A percentile compares a stretch with the other conserved stretches of the same genome.
Evolutionary conservation across 2,329 filamentous ascomycete species (phyloP).

Genomic region (Penicillium sp.): DNA sequence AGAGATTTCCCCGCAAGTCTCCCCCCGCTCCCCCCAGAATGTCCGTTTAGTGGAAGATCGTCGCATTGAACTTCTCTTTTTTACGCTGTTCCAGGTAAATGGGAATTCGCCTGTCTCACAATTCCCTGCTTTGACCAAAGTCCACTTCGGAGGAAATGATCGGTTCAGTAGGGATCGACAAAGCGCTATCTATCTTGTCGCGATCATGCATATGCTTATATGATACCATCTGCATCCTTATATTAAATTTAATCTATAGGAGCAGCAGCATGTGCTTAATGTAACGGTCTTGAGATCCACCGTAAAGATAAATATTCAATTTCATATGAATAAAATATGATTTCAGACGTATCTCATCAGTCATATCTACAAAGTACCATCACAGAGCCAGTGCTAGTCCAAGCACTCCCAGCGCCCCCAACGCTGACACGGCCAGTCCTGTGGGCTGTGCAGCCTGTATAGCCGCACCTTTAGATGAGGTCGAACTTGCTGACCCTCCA

Average conservation of each 20-base stretch:
- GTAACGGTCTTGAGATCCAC: not conserved
- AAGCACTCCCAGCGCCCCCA: constrained; percentile 20
- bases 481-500: constrained; percentile 9
- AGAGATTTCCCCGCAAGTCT: constrained; percentile 3
- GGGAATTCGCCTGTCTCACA: not conserved
- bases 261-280: constrained; percentile 1
- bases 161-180: constrained; percentile 12
- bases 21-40: constrained; percentile 4
- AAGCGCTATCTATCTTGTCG: not conserved
- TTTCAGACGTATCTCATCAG: not conserved
- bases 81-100: not conserved
- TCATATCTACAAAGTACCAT: constrained; percentile 6
- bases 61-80: not conserved
- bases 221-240: not conserved
- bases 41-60: constrained; percentile 5
- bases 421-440: constrained; percentile 13
- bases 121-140: not conserved
- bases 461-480: constrained; percentile 7
- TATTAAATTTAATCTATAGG: constrained; percentile 1
- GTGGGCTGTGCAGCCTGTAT: constrained; percentile 17
- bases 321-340: not conserved
- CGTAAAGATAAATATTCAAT: not conserved
- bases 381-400: constrained; percentile 21
- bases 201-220: not conserved
- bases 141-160: constrained; percentile 8